A percentile compares a stretch with the other conserved stretches of the same genome.
Evolutionary conservation across 108 stramenopile species (phyloP).

Genomic region (Cyclotella choctawhatcheeana): DNA sequence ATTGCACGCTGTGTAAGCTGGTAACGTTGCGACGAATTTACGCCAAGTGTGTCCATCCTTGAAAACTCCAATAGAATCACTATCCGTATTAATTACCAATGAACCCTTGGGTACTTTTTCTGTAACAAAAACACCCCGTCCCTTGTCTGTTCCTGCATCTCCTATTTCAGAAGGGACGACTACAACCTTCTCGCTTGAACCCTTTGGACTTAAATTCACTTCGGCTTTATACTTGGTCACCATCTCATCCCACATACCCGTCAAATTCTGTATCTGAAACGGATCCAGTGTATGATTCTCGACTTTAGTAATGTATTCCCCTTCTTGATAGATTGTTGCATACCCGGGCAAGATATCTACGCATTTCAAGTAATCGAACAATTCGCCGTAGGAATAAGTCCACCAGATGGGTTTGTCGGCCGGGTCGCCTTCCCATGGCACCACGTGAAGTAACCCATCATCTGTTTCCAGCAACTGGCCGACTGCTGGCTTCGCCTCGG

Average conservation of each 20-base stretch:
- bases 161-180: constrained; percentile 32
- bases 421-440: constrained; percentile 9
- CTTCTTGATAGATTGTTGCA: not conserved
- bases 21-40: constrained; percentile 33
- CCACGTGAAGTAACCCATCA: not conserved
- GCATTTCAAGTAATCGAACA: constrained; percentile 40
- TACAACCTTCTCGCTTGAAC: constrained; percentile 10
- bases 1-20: constrained; percentile 37
- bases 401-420: constrained; percentile 36
- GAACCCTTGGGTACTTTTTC: constrained; percentile 27
- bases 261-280: constrained; percentile 7
- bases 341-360: constrained; percentile 24
- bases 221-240: constrained; percentile 34
- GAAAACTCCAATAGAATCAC: constrained; percentile 32
- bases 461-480: not conserved
- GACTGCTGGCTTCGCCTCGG: not conserved
- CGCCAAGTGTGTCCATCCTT: constrained; percentile 48
- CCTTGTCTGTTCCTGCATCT: constrained; percentile 38
- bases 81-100: constrained; percentile 33
- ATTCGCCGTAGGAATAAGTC: constrained; percentile 34
- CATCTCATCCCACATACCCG: constrained; percentile 15
- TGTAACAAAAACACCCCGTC: constrained; percentile 39
- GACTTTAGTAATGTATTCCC: constrained; percentile 5
- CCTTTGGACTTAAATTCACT: constrained; percentile 32
- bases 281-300: constrained; percentile 9